Base-by-base conservation (phyloP, 345 rosid genomes). In the Acer negundo region DNA sequence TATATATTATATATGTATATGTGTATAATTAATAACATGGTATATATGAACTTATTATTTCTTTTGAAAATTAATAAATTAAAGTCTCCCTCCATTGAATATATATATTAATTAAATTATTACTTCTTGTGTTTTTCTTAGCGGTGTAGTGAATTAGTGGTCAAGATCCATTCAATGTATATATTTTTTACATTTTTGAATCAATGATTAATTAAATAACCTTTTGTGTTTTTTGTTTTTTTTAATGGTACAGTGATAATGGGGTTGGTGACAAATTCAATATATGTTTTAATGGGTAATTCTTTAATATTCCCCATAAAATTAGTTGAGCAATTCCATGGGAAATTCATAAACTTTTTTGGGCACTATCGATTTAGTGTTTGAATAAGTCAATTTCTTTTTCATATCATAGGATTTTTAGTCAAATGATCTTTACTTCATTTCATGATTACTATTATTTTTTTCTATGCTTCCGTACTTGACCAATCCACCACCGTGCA, bases 1-100 rank as follows among this genome's bases (percentile, higher is more conserved):
- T 55, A 42, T 55, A 42, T 73, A 73, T 61, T 20, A 28, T 73
- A 38, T 20, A 2, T 62, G 44, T 51, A 46, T 38, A 4, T 53
- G 69, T 81, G 69, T 77, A 73, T 15, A 77, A 62, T 38, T 35
- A 24, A 73, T 15, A 77, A 62, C 67, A 24, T 69, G 49, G 71
- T 64, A 78, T 76, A 47, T 69, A 53, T 53, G 42, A 16, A 31
- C 9, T 63, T 10, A 73, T 42, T 35, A 16, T 72, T 46, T 4
- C 16, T 49, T 49, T 4, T 16, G 22, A 20, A 22, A 71, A 28
- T 35, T 35, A 35, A 35, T 4, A 35, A 35, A 35, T 35, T 35
- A 35, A 5, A 6, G 38, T 35, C 38, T 35, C 38, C 6, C 38
- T 35, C 38, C 38, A 35, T 35, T 35, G 38, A 35, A 35, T 35